These are phyloP conservation scores for Wickerhamomyces hampshirensis DNA, from an alignment of 805 yeast genomes.

Conservation along the genomic window DNA sequence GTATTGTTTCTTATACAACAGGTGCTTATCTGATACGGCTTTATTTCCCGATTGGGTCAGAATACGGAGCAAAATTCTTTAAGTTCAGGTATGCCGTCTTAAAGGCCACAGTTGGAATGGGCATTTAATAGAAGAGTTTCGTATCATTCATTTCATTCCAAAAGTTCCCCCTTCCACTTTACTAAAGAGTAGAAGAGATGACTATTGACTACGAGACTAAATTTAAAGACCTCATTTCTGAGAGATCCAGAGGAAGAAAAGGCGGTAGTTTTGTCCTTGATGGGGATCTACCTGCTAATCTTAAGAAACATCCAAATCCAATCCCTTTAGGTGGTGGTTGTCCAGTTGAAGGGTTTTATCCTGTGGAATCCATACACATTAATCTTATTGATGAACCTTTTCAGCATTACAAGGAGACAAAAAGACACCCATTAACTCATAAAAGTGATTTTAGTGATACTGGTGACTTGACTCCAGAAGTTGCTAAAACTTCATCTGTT, in stretches of 20 bases:
- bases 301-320: conserved; percentile 39
- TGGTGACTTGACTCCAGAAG: conserved; percentile 2
- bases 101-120: no score
- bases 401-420: background rate
- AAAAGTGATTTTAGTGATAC: background rate
- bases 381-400: conserved; percentile 31
- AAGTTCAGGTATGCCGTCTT: no score
- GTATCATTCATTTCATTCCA: no score
- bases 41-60: no score
- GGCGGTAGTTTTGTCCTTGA: conserved; percentile 1
- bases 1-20: no score
- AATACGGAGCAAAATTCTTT: no score
- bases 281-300: conserved; percentile 14
- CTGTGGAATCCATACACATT: conserved; percentile 46
- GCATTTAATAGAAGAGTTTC: no score
- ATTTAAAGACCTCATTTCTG: conserved; percentile 6
- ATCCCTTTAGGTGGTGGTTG: conserved; percentile 54
- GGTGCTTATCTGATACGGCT: no score
- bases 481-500: conserved; percentile 9
- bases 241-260: conserved; percentile 12
- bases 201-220: conserved; percentile 10
- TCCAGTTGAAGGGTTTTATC: conserved; percentile 60
- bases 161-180: background rate
- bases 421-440: background rate
- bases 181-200: conserved; percentile 1